Base-by-base conservation (phyloP, 2,329 filamentous ascomycete genomes). In the Leptosphaerulina australis region DNA sequence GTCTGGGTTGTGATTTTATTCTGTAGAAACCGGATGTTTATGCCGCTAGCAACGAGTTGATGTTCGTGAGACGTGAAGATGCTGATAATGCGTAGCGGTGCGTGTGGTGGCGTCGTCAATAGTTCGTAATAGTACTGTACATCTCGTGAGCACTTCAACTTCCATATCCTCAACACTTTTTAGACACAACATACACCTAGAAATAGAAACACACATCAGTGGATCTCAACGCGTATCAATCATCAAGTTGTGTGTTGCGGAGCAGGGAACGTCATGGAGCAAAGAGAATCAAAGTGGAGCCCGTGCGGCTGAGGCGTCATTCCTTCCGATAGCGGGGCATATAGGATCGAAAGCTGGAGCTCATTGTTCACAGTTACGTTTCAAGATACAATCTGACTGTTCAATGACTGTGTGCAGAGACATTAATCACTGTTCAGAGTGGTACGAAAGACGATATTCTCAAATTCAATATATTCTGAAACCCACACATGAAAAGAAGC, bases 251-350 rank as follows among this genome's bases (percentile, higher is more conserved):
- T 30, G 21, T 31, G 31, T 24, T 25, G 30, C 41, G 40, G 40
- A 41, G 21, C 30, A 22, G 43, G 49, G 43, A 34, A 47, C 34
- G 47, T 47, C 47, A 56, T 56, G 38, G 50, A 53, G 44, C 39
- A 45, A 45, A 47, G 41, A 35, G 39, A 29, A 17, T n/a, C 25
- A 11, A 29, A 33, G 40, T 26, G 38, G 40, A 47, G 56, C 34
- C 52, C 39, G 45, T 47, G 54, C 54, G 39, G 48, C 45, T 55
- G 54, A 38, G 50, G 51, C 53, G 37, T 30, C 40, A 41, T 36
- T 45, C 41, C 41, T 46, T 15, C 48, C 41, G 25, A 24, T 18
- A 53, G 54, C 49, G 56, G 56, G 51, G 48, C 52, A 26, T n/a
- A 17, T 35, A 28, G 22, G 18, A 25, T 40, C n/a, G 31, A 40